These are phyloP conservation scores for Pleurotus giganteus DNA, from an alignment of 768 basidiomycete genomes.

Conservation along the genomic window DNA sequence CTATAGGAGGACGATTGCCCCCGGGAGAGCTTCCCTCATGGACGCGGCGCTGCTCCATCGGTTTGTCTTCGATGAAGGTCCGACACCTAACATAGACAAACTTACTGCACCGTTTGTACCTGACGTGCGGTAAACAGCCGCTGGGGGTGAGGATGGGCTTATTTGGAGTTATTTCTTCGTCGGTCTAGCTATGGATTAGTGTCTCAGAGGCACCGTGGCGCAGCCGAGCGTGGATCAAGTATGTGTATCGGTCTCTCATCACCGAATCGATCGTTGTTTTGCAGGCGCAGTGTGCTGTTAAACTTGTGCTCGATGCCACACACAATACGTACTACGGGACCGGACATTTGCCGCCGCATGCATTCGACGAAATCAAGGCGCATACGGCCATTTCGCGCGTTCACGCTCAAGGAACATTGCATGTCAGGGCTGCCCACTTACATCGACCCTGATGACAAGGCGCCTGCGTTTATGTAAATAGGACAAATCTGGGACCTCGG, in stretches of 20 bases:
- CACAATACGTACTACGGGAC: too few species aligned
- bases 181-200: not conserved
- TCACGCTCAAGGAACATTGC: not conserved
- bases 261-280: not conserved
- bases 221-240: not conserved
- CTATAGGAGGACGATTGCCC: not conserved
- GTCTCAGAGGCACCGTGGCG: slow-evolving; percentile 1
- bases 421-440: not conserved
- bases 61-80: not conserved
- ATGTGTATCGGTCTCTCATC: not conserved
- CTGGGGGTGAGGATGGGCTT: not conserved
- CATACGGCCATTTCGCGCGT: not conserved
- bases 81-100: too few species aligned
- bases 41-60: not conserved
- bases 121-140: too few species aligned
- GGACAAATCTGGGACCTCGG: slow-evolving; percentile 8
- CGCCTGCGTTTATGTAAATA: slow-evolving; percentile 7
- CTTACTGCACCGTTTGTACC: too few species aligned
- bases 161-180: not conserved
- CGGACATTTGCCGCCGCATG: too few species aligned
- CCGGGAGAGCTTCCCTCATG: not conserved
- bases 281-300: not conserved
- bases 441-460: not conserved
- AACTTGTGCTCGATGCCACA: too few species aligned
- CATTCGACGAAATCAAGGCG: slow-evolving; percentile 4